Evolutionary conservation across 192 early-diverging fungal species (phyloP), one percentile per base, ranked within the genome.

Genomic region (Gaertneriomyces semiglobifer): DNA sequence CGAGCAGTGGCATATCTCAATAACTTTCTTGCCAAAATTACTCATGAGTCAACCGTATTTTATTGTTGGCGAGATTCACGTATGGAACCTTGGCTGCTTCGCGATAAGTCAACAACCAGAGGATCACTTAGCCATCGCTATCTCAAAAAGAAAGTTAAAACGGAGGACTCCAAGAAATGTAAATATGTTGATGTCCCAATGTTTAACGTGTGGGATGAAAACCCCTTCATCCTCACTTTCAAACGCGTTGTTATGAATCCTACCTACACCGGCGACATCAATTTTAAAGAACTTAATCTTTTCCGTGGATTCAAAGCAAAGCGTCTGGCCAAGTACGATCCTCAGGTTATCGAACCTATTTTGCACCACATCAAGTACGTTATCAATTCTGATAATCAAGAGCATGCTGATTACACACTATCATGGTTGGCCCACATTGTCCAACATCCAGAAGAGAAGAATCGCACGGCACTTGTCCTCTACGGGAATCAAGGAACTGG

Each of bases 1-100:
- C 47, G 8, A n/a, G 47, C 47, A 16, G 61, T 63, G 47, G 6
- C 12, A 38, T 55, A 65, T 55, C 53, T 65, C 6, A 65, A 65
- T 42, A 65, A 65, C 41, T 65, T 40, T 42, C 50, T 11, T 7
- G 53, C 63, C 7, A 65, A 65, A 50, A 40, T 65, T 14, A 65
- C 63, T 16, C 16, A 65, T 7, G 63, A 65, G 43, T 12, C 18
- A 6, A 40, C 48, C 18, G 52, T 55, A 6, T 65, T 7, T 6
- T 63, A 53, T 33, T 52, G 45, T 16, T 53, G 14, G 12, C n/a
- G 61, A 51, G 61, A 63, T 20, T 18, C 43, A 19, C 43, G 45
- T 9, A 52, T 10, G 6, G 7, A 51, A 9, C 42, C 42, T 6
- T 63, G 61, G 61, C 41, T 60, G 7, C 44, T 10, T 18, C 59